Conservation (phyloP, 169 alveolate species). For the Plasmodium vivax region DNA sequence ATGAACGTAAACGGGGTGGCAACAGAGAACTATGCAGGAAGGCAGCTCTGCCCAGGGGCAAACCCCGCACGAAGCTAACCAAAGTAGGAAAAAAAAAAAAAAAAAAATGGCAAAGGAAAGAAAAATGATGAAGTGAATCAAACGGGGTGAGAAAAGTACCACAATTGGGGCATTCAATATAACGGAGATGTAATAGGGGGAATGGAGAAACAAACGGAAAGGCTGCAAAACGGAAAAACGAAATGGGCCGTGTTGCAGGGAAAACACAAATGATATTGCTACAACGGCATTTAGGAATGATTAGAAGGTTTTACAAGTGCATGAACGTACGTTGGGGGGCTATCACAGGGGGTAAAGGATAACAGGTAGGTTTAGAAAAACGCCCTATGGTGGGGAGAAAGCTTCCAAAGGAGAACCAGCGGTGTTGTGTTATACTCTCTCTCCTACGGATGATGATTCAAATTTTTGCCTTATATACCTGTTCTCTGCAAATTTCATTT, state of each 20-base stretch:
- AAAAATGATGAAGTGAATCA: background rate
- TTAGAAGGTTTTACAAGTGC: background rate
- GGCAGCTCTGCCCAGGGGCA: background rate
- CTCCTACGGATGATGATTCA: background rate
- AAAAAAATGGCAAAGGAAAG: background rate
- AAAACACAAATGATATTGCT: background rate
- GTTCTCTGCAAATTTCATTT: background rate
- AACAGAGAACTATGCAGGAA: background rate
- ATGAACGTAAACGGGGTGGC: background rate
- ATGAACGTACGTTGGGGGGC: background rate
- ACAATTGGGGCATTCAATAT: background rate
- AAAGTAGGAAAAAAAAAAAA: background rate
- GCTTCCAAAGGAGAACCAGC: background rate
- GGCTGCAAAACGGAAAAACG: background rate
- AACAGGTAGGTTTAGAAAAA: background rate
- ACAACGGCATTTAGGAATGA: background rate
- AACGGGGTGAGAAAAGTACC: background rate
- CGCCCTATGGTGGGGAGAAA: background rate
- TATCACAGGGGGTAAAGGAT: background rate
- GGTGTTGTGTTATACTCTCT: background rate
- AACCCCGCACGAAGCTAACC: background rate
- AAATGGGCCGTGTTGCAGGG: background rate
- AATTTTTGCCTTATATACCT: background rate
- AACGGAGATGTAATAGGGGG: background rate
- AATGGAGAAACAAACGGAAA: background rate